These are phyloP conservation scores for Coprinopsis sp. DNA, from an alignment of 768 basidiomycete genomes.

Conservation along the genomic window DNA sequence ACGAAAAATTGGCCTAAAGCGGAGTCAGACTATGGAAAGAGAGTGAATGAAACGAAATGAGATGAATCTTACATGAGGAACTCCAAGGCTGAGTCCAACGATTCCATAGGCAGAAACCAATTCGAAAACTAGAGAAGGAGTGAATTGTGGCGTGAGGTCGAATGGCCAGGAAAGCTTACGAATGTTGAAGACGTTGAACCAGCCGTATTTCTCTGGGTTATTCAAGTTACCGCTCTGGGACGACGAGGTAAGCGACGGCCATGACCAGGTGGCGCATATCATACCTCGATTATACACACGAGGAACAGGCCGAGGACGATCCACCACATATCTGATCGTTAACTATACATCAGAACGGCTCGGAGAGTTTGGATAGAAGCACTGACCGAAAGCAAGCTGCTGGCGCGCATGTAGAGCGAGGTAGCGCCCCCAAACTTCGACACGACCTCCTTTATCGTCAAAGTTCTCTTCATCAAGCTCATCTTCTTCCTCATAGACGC, in stretches of 20 bases:
- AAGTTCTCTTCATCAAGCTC: constrained; percentile 47
- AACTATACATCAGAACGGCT: neutral
- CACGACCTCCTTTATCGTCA: constrained; percentile 40
- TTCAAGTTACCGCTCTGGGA: constrained; percentile 54
- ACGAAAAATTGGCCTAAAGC: constrained; percentile 71
- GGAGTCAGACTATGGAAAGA: neutral
- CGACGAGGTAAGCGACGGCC: neutral
- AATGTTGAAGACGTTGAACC: constrained; percentile 85
- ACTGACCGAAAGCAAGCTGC: constrained; percentile 86
- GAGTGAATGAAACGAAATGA: neutral
- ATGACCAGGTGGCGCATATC: constrained; percentile 12
- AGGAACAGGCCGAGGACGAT: constrained; percentile 79
- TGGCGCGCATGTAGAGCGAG: constrained; percentile 76
- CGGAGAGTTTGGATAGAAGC: neutral
- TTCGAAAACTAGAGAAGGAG: constrained; percentile 61
- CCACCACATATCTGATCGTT: constrained; percentile 91
- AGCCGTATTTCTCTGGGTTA: constrained; percentile 46
- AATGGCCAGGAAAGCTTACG: constrained; percentile 37
- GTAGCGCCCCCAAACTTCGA: constrained; percentile 71
- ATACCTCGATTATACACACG: constrained; percentile 89
- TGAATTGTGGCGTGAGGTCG: neutral
- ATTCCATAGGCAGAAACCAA: constrained; percentile 84
- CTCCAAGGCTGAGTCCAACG: constrained; percentile 85
- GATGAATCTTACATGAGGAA: constrained; percentile 58
- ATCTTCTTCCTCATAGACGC: constrained; percentile 58